Conservation (phyloP, 352 stramenopile species). For the Phytophthora pinifolia region DNA sequence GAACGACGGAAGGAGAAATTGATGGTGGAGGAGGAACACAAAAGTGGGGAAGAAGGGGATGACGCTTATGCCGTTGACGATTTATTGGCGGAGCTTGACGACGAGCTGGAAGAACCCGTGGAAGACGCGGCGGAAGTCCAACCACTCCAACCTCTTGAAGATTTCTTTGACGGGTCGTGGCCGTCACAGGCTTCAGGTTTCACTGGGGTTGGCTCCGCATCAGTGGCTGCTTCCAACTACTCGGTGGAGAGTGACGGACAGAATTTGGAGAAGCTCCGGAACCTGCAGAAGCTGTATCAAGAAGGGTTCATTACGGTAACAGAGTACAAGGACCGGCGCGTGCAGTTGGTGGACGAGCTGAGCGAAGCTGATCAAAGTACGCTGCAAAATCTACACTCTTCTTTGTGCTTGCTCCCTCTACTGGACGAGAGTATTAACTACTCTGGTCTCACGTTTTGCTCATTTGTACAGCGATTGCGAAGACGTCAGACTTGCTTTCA, state of each 20-base stretch:
- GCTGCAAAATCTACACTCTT: conserved; percentile 13
- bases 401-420: neutral
- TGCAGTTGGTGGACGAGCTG: conserved; percentile 67
- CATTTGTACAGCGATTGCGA: conserved; percentile 42
- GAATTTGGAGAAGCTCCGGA: conserved; percentile 63
- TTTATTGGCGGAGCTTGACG: conserved; percentile 16
- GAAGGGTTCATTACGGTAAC: conserved; percentile 84
- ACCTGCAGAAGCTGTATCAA: conserved; percentile 72
- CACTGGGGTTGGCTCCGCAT: neutral
- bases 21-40: conserved; percentile 25
- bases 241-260: conserved; percentile 38
- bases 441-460: neutral
- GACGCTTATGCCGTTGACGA: conserved; percentile 14
- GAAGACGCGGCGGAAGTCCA: conserved; percentile 7
- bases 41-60: conserved; percentile 21
- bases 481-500: conserved; percentile 58
- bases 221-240: conserved; percentile 11
- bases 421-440: conserved; percentile 9
- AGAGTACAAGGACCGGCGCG: conserved; percentile 69
- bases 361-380: conserved; percentile 58
- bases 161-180: conserved; percentile 28
- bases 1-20: conserved; percentile 5
- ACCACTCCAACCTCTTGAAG: conserved; percentile 3
- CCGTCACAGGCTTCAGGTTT: conserved; percentile 8
- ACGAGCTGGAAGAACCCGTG: conserved; percentile 20